phyloP scores from a whole-genome alignment of 345 rosid genomes.

The Garcia nutans region DNA sequence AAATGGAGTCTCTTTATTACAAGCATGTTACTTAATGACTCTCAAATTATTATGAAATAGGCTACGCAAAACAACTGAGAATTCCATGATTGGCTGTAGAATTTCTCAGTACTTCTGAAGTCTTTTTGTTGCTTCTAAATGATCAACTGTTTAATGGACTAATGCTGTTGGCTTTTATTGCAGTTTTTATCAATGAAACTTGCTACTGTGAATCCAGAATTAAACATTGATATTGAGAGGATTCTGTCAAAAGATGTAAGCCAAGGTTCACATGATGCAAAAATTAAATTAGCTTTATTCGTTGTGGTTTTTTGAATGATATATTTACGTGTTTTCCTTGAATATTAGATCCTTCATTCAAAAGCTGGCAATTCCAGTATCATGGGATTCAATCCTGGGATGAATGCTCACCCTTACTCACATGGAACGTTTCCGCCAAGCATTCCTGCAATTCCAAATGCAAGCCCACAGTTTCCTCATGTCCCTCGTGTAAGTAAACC shows the following conservation, averaged over 20 bases:
- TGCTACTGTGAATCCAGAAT: conserved; percentile 86
- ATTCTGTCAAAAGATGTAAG: conserved; percentile 84
- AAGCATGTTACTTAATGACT: background rate
- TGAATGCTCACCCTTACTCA: conserved; percentile 45
- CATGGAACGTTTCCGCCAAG: conserved; percentile 47
- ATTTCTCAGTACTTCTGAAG: background rate
- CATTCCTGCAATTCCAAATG: conserved; percentile 44
- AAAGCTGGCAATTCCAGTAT: conserved; percentile 44
- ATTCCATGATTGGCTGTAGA: background rate
- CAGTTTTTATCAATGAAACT: conserved; percentile 98
- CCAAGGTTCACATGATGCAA: conserved; percentile 5
- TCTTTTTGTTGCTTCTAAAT: background rate
- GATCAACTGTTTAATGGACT: background rate
- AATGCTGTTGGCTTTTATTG: conserved; percentile 19
- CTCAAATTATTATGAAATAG: background rate
- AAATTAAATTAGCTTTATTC: conserved; percentile 1
- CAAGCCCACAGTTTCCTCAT: conserved; percentile 57
- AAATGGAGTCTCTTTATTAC: background rate
- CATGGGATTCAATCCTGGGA: conserved; percentile 45
- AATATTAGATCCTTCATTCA: conserved; percentile 56
- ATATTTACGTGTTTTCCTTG: conserved; percentile 19
- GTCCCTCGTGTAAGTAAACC: conserved; percentile 52
- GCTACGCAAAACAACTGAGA: background rate
- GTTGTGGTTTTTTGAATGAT: conserved; percentile 14
- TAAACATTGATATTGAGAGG: conserved; percentile 67